These are phyloP conservation scores for Pyrenopolyporus hunteri DNA, from an alignment of 495 filamentous ascomycete genomes.

Conservation along the genomic window DNA sequence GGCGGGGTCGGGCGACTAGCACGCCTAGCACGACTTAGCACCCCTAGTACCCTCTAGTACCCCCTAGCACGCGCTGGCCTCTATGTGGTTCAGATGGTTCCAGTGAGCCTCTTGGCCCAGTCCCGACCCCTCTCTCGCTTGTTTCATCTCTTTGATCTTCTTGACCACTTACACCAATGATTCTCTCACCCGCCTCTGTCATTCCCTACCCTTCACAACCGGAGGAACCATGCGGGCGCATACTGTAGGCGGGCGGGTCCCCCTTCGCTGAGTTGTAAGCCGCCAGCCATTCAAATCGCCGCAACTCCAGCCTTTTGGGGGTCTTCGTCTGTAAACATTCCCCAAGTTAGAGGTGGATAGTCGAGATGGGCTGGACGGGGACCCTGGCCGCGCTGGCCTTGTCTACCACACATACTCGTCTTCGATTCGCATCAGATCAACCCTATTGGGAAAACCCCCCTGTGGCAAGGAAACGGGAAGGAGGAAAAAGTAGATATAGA, in stretches of 20 bases:
- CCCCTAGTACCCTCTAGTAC: slow-evolving; percentile 19
- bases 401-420: no score
- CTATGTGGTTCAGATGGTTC: no score
- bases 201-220: slow-evolving; percentile 27
- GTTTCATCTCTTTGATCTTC: slow-evolving; percentile 35
- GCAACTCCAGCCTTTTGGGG: slow-evolving; percentile 31
- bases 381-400: no score
- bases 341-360: slow-evolving; percentile 23
- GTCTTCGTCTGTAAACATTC: slow-evolving; percentile 33
- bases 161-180: slow-evolving; percentile 38
- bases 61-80: no score
- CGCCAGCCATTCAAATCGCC: slow-evolving; percentile 34
- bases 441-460: slow-evolving; percentile 28
- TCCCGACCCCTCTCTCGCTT: slow-evolving; percentile 34
- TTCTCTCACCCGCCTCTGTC: slow-evolving; percentile 28
- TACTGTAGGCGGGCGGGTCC: slow-evolving; percentile 37
- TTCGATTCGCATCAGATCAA: slow-evolving; percentile 33
- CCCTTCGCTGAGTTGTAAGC: slow-evolving; percentile 34
- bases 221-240: slow-evolving; percentile 38
- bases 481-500: slow-evolving; percentile 40
- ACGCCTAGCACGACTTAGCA: neutral
- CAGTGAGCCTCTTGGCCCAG: slow-evolving; percentile 21
- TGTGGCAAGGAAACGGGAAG: slow-evolving; percentile 11
- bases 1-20: slow-evolving; percentile 15
- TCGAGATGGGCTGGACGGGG: slow-evolving; percentile 30